A percentile compares a stretch with the other conserved stretches of the same genome.
Evolutionary conservation across 2,329 filamentous ascomycete species (phyloP).

Genomic region (Diplodia intermedia): DNA sequence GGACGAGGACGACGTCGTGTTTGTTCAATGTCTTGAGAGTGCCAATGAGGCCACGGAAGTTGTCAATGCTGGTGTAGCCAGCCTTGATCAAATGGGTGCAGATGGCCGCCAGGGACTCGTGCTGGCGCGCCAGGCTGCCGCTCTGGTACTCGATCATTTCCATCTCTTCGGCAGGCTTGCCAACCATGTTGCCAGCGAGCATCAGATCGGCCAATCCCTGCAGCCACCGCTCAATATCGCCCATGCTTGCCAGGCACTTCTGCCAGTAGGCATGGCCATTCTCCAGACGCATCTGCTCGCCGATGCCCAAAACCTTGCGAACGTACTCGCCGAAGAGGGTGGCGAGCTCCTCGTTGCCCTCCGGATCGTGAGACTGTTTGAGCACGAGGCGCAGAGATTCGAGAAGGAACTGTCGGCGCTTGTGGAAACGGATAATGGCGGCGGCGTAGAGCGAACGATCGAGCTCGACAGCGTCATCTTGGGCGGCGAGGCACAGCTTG

Average conservation of each 20-base stretch:
- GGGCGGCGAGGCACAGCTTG: slow-evolving; percentile 74
- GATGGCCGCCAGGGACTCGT: slow-evolving; percentile 85
- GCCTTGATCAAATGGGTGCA: slow-evolving; percentile 79
- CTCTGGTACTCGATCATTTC: slow-evolving; percentile 84
- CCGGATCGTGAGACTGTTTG: slow-evolving; percentile 62
- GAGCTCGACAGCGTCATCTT: slow-evolving; percentile 70
- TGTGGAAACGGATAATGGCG: slow-evolving; percentile 86
- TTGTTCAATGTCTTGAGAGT: slow-evolving; percentile 74
- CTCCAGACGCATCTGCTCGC: slow-evolving; percentile 54
- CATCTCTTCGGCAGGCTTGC: slow-evolving; percentile 64
- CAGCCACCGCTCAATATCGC: slow-evolving; percentile 77
- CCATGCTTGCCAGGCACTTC: slow-evolving; percentile 79
- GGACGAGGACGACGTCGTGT: slow-evolving; percentile 77
- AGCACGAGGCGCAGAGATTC: slow-evolving; percentile 84
- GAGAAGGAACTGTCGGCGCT: slow-evolving; percentile 80
- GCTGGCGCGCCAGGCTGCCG: slow-evolving; percentile 82
- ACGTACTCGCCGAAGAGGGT: slow-evolving; percentile 41
- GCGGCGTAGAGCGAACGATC: slow-evolving; percentile 78
- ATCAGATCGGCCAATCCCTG: slow-evolving; percentile 77
- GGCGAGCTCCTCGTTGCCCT: slow-evolving; percentile 39
- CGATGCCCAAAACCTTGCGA: slow-evolving; percentile 61
- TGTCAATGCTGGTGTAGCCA: slow-evolving; percentile 70
- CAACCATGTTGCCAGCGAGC: slow-evolving; percentile 76
- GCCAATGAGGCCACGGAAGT: slow-evolving; percentile 76
- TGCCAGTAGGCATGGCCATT: slow-evolving; percentile 70